These are phyloP conservation scores for Planoprotostelium fungivorum DNA, from an alignment of 78 protist genomes.

Conservation along the genomic window DNA sequence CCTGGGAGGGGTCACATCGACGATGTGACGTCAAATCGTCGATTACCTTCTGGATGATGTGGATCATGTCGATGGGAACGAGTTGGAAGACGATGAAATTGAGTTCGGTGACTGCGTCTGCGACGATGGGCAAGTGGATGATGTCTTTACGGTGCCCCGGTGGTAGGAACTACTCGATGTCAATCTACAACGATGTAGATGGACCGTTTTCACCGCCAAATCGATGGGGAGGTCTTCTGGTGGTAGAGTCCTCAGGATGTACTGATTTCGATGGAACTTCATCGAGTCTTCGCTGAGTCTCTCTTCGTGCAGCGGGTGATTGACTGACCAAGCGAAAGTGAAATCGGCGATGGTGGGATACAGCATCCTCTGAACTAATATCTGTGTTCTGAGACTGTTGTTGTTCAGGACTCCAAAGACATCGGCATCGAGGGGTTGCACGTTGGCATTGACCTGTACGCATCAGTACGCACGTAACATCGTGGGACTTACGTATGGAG, in stretches of 20 bases:
- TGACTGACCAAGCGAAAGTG: background rate
- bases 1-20: background rate
- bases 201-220: background rate
- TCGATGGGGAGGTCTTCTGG: background rate
- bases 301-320: background rate
- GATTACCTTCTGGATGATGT: background rate
- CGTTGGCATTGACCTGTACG: background rate
- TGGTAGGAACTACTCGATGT: background rate
- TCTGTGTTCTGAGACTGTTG: background rate
- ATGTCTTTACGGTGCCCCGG: background rate
- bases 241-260: background rate
- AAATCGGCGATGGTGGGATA: background rate
- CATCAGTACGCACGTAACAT: background rate
- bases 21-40: background rate
- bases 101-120: background rate
- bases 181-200: too few species aligned
- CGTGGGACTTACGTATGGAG: background rate
- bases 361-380: background rate
- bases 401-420: background rate
- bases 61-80: background rate
- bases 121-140: background rate
- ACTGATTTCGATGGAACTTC: background rate
- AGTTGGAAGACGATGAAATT: background rate
- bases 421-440: background rate
- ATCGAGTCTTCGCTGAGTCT: background rate